Percentiles rank a stretch among this genome's conserved stretches.
Evolutionary conservation across 768 basidiomycete genomes (phyloP).

Genomic region (Phanerodontia chrysosporium): DNA sequence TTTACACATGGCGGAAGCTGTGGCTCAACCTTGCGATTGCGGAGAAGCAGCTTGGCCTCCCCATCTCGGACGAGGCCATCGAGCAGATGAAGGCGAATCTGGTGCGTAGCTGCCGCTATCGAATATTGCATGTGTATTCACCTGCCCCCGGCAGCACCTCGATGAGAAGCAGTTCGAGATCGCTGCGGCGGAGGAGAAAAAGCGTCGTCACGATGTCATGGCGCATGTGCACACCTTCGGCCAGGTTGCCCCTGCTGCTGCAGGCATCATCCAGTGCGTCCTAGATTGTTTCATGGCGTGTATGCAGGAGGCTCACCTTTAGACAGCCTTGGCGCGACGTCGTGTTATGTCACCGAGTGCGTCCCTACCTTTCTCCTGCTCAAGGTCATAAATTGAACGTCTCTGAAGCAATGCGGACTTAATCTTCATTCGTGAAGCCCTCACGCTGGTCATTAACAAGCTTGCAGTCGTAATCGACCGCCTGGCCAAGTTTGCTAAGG

Average conservation of each 20-base stretch:
- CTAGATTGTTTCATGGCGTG: not conserved
- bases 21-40: constrained; percentile 97
- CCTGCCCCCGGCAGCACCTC: constrained; percentile 47
- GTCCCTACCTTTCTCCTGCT: constrained; percentile 24
- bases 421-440: constrained; percentile 89
- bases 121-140: constrained; percentile 4
- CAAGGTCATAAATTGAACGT: not conserved
- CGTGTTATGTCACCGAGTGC: constrained; percentile 98
- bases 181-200: constrained; percentile 94
- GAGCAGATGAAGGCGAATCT: constrained; percentile 93
- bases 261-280: constrained; percentile 89
- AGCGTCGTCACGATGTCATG: constrained; percentile 98
- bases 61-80: constrained; percentile 86
- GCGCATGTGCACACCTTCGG: constrained; percentile 99
- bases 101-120: constrained; percentile 38
- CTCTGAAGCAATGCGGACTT: constrained; percentile 87
- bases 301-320: not conserved
- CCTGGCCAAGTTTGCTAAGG: constrained; percentile 75
- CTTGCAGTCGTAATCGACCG: constrained; percentile 90
- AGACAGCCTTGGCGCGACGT: constrained; percentile 85
- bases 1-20: constrained; percentile 89
- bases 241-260: constrained; percentile 86
- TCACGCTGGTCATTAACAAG: constrained; percentile 80
- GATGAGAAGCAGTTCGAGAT: constrained; percentile 88
- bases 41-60: constrained; percentile 91